Conservation (phyloP, 139 green algal genomes). For the Coccomyxa sp. region DNA sequence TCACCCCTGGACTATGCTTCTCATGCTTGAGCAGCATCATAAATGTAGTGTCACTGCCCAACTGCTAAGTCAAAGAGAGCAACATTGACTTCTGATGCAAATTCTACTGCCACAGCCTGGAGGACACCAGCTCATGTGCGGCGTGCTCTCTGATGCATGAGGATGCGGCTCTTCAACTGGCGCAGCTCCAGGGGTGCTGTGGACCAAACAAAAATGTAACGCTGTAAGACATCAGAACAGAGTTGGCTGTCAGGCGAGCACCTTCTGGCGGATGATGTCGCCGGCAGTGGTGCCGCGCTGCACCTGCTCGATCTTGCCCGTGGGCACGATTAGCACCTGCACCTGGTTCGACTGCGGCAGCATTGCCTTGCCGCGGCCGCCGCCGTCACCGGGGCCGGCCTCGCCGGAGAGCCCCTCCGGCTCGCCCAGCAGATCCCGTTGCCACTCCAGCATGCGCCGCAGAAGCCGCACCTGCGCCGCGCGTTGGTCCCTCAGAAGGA, state of each 20-base stretch:
- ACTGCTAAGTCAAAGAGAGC: too few relatives aligned
- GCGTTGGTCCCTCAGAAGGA: not conserved
- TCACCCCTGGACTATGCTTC: not conserved
- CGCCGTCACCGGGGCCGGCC: not conserved
- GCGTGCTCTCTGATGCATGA: too few relatives aligned
- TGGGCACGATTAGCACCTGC: conserved; percentile 42
- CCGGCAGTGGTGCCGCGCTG: conserved; percentile 72
- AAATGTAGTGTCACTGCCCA: too few relatives aligned
- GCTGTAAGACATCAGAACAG: too few relatives aligned
- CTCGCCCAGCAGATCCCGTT: conserved; percentile 27
- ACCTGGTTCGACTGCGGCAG: conserved; percentile 17
- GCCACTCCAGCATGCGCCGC: conserved; percentile 75
- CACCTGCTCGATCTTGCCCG: conserved; percentile 56
- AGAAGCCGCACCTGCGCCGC: conserved; percentile 42
- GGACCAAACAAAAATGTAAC: too few relatives aligned
- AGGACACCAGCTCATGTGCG: too few relatives aligned
- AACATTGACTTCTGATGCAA: too few relatives aligned
- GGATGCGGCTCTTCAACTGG: too few relatives aligned
- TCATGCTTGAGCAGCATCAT: too few relatives aligned
- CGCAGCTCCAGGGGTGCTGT: too few relatives aligned
- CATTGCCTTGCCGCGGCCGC: conserved; percentile 22
- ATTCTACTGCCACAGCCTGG: too few relatives aligned
- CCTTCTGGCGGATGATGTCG: conserved; percentile 5
- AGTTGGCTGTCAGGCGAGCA: not conserved
- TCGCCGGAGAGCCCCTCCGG: not conserved